These are phyloP conservation scores for Amesomyces nigricolor DNA, from an alignment of 2,329 filamentous ascomycete genomes.

Conservation along the genomic window DNA sequence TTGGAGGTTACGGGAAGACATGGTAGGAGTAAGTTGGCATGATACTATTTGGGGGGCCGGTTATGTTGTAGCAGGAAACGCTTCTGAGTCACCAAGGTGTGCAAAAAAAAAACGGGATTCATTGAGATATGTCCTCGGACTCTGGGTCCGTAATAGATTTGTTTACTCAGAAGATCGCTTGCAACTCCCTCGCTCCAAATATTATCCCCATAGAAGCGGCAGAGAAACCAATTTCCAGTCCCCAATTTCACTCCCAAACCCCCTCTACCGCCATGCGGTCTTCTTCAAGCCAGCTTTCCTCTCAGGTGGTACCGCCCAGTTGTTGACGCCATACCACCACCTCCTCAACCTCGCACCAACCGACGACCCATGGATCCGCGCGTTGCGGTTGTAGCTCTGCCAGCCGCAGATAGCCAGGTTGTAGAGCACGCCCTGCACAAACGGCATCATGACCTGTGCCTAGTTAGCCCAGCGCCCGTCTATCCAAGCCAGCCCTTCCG, in stretches of 20 bases:
- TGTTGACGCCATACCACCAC: conserved; percentile 96
- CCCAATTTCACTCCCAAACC: background rate
- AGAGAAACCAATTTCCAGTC: background rate
- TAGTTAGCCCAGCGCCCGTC: background rate
- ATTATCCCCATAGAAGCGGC: no score
- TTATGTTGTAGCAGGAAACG: background rate
- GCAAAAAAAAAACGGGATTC: conserved; percentile 3
- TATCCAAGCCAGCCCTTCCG: background rate
- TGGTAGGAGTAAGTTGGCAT: conserved; percentile 3
- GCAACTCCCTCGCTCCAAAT: background rate
- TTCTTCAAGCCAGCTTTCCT: conserved; percentile 7
- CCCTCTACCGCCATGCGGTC: background rate
- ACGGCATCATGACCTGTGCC: conserved; percentile 69
- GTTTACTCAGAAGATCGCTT: background rate
- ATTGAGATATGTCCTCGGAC: conserved; percentile 1
- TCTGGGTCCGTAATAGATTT: conserved; percentile 10
- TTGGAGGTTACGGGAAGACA: conserved; percentile 17
- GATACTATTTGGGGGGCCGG: background rate
- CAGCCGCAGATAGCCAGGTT: conserved; percentile 80
- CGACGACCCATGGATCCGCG: conserved; percentile 68
- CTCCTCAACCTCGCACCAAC: conserved; percentile 71
- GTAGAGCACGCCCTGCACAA: conserved; percentile 85
- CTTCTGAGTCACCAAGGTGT: background rate
- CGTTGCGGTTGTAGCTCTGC: conserved; percentile 80
- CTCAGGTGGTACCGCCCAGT: conserved; percentile 65